phyloP scores from a whole-genome alignment of 352 stramenopile species.

The Pythium aquatile region DNA sequence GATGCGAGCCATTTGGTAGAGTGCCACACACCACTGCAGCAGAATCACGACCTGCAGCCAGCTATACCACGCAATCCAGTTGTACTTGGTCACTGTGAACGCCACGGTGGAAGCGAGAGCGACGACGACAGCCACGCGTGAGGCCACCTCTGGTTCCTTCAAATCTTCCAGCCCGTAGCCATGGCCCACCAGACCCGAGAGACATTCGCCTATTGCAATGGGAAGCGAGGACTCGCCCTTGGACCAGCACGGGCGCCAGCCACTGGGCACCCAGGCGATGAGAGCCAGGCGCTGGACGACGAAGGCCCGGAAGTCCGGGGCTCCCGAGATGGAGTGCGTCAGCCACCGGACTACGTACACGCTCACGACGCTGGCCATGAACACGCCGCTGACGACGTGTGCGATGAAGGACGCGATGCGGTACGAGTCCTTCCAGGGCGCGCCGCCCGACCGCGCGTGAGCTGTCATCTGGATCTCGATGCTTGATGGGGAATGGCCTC shows the following conservation, averaged over 20 bases:
- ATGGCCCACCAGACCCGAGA: slow-evolving; percentile 27
- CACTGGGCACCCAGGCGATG: slow-evolving; percentile 19
- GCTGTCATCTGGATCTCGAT: not conserved
- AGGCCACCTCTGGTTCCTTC: slow-evolving; percentile 39
- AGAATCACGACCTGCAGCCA: slow-evolving; percentile 57
- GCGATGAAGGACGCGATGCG: slow-evolving; percentile 62
- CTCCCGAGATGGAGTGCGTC: slow-evolving; percentile 28
- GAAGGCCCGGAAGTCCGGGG: slow-evolving; percentile 32
- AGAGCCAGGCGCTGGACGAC: slow-evolving; percentile 16
- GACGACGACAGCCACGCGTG: slow-evolving; percentile 30
- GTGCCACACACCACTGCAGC: slow-evolving; percentile 57
- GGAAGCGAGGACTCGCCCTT: slow-evolving; percentile 15
- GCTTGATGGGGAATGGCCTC: not conserved
- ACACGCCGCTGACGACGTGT: slow-evolving; percentile 50
- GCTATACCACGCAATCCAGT: slow-evolving; percentile 60
- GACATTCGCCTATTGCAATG: slow-evolving; percentile 38
- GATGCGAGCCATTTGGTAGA: slow-evolving; percentile 68
- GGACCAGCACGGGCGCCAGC: slow-evolving; percentile 19
- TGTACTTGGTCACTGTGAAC: slow-evolving; percentile 51
- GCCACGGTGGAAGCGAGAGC: slow-evolving; percentile 17
- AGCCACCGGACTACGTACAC: slow-evolving; percentile 37
- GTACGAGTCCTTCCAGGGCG: slow-evolving; percentile 55
- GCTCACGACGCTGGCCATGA: slow-evolving; percentile 43
- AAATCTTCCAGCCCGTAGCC: slow-evolving; percentile 33
- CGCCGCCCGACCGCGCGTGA: not conserved